Base-by-base conservation (phyloP, 371 early-diverging fungal species). In the Amoeboaphelidium protococcarum region DNA sequence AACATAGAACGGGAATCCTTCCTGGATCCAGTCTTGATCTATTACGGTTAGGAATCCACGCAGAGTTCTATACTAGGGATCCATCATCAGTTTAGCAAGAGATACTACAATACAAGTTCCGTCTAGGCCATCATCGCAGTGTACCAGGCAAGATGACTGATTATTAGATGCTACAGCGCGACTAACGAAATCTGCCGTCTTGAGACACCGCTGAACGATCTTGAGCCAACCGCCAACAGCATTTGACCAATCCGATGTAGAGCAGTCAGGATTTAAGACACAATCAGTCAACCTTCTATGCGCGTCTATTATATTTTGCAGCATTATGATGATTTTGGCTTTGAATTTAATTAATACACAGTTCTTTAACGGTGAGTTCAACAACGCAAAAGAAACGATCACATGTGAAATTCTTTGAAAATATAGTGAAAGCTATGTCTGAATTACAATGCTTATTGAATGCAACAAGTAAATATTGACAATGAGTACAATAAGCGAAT, bases 11-110 rank as follows among this genome's bases (percentile, higher is more conserved):
- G 91, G 88, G 65, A 82, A 82, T 24, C 92, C 92, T 66, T 88
- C 89, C 2, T 86, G 76, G 22, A 83, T 70, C 90, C 89, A 95
- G 45, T 91, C 95, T 59, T 91, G 90, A 59, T 90, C 89, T 16
- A 95, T 65, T 47, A 95, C 61, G 12, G 84, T 73, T 26, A 72
- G 73, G 56, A 91, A 83, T 0, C 96, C 96, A 48, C 67, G 63
- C 26, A 85, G 68, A 4, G 96, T 90, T 42, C 96, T 82, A 58
- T 84, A 91, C 54, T 69, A 89, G 0, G 92, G 91, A 48, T 95
- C 96, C 31, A 91, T 59, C 48, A 89, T 89, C 22, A 95, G 59
- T 54, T 80, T 77, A 31, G 91, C 71, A 23, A 88, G 61, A 2
- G 88, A 75, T 1, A 80, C 80, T 40, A 91, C 58, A 56, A 91